A percentile compares a stretch with the other conserved stretches of the same genome.
Conservation (phyloP, 768 basidiomycete genomes). For the Nidularia pulvinata region DNA sequence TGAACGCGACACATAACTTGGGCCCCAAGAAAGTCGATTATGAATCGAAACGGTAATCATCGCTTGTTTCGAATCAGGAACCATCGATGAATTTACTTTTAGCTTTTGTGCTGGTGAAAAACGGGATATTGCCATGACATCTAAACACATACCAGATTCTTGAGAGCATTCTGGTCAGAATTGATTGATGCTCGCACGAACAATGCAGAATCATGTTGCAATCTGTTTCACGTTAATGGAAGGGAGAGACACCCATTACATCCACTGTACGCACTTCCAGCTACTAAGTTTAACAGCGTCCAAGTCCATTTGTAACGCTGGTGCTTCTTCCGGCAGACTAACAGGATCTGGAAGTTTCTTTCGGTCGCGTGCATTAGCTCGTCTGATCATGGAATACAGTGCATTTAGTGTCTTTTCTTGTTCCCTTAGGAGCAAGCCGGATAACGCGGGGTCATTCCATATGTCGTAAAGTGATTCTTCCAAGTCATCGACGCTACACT, state of each 20-base stretch:
- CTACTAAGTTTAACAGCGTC: constrained; percentile 50
- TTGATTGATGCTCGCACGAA: constrained; percentile 68
- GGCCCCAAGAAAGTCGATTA: constrained; percentile 60
- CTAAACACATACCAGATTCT: constrained; percentile 26
- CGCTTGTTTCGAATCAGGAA: constrained; percentile 24
- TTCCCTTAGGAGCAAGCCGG: constrained; percentile 50
- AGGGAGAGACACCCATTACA: neutral
- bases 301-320: constrained; percentile 47
- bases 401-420: constrained; percentile 46
- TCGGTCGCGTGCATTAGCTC: constrained; percentile 28
- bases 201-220: constrained; percentile 48
- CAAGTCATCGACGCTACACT: constrained; percentile 51
- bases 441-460: constrained; percentile 56
- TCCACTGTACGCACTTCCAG: constrained; percentile 52
- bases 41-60: constrained; percentile 63
- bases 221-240: constrained; percentile 26
- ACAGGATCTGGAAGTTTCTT: constrained; percentile 29
- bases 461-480: constrained; percentile 37
- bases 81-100: constrained; percentile 19
- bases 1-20: constrained; percentile 54
- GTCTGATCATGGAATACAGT: constrained; percentile 25
- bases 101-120: neutral
- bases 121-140: neutral
- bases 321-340: constrained; percentile 43
- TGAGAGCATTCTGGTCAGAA: constrained; percentile 64